phyloP scores from a whole-genome alignment of 2,329 filamentous ascomycete genomes.

The Dothidotthia symphoricarpi region DNA sequence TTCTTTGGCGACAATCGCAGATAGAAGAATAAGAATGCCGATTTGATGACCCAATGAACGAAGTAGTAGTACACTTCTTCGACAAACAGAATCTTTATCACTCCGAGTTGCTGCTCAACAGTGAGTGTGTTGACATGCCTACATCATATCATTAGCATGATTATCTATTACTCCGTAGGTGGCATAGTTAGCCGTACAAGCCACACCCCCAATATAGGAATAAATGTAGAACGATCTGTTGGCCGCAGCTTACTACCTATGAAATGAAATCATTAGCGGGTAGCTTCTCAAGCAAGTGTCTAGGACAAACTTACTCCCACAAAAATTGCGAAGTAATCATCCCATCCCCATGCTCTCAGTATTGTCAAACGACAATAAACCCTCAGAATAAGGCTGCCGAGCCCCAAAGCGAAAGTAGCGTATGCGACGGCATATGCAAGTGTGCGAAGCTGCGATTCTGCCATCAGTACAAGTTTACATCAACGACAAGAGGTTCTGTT shows the following conservation, averaged over 20 bases:
- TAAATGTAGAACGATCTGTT: slow-evolving; percentile 21
- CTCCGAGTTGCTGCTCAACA: slow-evolving; percentile 3
- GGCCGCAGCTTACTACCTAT: slow-evolving; percentile 15
- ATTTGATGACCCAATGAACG: slow-evolving; percentile 36
- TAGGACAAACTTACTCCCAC: slow-evolving; percentile 9
- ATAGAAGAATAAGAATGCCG: slow-evolving; percentile 39
- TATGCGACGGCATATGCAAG: slow-evolving; percentile 20
- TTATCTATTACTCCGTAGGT: too few relatives aligned
- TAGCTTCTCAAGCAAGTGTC: too few relatives aligned
- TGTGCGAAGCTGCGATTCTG: slow-evolving; percentile 14
- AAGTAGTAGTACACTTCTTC: slow-evolving; percentile 35
- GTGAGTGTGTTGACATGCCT: slow-evolving; percentile 2
- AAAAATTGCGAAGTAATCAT: slow-evolving; percentile 17
- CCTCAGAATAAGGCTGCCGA: slow-evolving; percentile 13
- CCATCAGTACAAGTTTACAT: slow-evolving; percentile 6
- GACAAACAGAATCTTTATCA: slow-evolving; percentile 24
- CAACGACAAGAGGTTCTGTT: too few relatives aligned
- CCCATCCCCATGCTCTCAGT: slow-evolving; percentile 17
- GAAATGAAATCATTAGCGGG: too few relatives aligned
- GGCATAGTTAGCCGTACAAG: slow-evolving; percentile 8
- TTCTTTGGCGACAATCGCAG: slow-evolving; percentile 26
- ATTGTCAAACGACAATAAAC: slow-evolving; percentile 17
- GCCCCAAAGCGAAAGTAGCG: slow-evolving; percentile 16
- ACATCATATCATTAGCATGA: neutral
- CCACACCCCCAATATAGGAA: slow-evolving; percentile 24